phyloP scores from a whole-genome alignment of 495 filamentous ascomycete species.

The Aspergillus kassunensis region DNA sequence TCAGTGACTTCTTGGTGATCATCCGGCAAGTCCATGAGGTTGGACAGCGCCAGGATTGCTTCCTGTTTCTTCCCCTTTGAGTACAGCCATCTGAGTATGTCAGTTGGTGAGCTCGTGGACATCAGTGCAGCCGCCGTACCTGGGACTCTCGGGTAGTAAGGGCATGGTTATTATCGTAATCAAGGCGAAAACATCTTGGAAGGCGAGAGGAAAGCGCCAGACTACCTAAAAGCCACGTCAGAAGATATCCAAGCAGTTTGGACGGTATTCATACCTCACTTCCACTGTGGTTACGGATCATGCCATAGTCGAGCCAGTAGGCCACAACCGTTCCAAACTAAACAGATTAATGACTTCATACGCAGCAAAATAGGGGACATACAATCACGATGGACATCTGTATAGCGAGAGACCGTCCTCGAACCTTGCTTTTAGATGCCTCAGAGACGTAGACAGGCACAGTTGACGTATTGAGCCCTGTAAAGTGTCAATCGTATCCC shows the following conservation, averaged over 20 bases:
- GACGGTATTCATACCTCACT: background rate
- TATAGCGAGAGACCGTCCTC: conserved; percentile 51
- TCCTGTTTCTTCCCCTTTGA: conserved; percentile 36
- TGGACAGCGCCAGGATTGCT: conserved; percentile 30
- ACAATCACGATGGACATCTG: conserved; percentile 35
- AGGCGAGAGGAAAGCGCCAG: conserved; percentile 45
- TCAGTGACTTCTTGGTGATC: background rate
- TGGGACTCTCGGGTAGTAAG: conserved; percentile 26
- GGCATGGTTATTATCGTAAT: conserved; percentile 17
- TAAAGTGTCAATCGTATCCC: too few relatives aligned
- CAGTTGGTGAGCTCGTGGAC: background rate
- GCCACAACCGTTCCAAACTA: conserved; percentile 16
- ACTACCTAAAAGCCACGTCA: conserved; percentile 19
- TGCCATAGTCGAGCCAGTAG: conserved; percentile 30
- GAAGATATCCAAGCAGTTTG: too few relatives aligned
- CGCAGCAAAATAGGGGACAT: conserved; percentile 2
- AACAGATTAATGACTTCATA: too few relatives aligned
- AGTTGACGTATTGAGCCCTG: conserved; percentile 13
- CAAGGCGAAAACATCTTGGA: conserved; percentile 31
- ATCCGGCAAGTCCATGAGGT: conserved; percentile 28
- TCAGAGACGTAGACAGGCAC: conserved; percentile 14
- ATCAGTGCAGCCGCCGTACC: conserved; percentile 4
- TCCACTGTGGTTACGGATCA: conserved; percentile 13
- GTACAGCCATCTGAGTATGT: conserved; percentile 29
- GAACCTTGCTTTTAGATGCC: conserved; percentile 5